Percentiles rank a stretch among this genome's conserved stretches.
These are phyloP conservation scores for Daldinia eschscholtzii DNA, from an alignment of 2,329 filamentous ascomycete species.

Conservation along the genomic window DNA sequence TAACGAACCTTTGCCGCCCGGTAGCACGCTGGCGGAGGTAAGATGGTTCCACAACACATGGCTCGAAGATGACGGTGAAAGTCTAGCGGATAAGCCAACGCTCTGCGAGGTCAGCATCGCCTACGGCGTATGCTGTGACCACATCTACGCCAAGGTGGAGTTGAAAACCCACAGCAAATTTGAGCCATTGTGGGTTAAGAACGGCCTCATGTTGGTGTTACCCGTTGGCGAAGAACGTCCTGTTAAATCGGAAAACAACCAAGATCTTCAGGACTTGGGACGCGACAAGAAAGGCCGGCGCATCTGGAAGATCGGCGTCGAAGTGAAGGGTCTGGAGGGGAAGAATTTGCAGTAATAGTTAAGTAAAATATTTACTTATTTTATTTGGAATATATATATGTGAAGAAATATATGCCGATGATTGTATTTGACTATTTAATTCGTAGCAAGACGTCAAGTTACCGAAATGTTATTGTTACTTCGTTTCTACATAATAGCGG, in stretches of 20 bases:
- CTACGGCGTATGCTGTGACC: conserved; percentile 40
- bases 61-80: conserved; percentile 53
- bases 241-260: conserved; percentile 32
- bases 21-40: conserved; percentile 8
- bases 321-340: neutral
- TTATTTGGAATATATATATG: too few species aligned
- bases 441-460: neutral
- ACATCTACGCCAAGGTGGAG: conserved; percentile 42
- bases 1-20: neutral
- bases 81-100: conserved; percentile 46
- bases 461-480: too few species aligned
- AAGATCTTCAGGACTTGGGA: conserved; percentile 30
- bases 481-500: neutral
- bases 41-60: conserved; percentile 47
- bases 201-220: conserved; percentile 48
- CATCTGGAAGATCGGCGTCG: conserved; percentile 38
- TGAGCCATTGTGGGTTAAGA: conserved; percentile 49
- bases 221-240: conserved; percentile 52
- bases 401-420: too few species aligned
- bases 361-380: too few species aligned
- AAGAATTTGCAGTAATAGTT: neutral
- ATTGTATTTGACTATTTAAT: neutral
- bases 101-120: conserved; percentile 41
- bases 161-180: conserved; percentile 43
- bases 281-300: conserved; percentile 44